These are phyloP conservation scores for Candida nitratophila DNA, from an alignment of 805 yeast genomes.

Conservation along the genomic window DNA sequence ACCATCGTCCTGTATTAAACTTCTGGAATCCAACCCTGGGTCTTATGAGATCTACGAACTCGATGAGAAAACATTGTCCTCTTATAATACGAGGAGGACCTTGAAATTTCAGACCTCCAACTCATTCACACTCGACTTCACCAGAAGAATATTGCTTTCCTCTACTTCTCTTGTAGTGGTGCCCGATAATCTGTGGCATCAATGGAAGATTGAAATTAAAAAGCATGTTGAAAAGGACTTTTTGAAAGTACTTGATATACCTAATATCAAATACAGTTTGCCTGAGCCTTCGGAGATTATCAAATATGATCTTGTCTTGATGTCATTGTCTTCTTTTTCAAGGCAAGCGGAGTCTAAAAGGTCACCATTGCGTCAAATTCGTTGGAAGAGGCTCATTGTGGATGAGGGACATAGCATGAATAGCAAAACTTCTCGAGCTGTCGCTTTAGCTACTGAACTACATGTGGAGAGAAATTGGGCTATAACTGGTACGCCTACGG, in stretches of 20 bases:
- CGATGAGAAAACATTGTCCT: neutral
- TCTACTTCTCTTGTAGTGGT: slow-evolving; percentile 52
- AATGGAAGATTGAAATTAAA: slow-evolving; percentile 53
- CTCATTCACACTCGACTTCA: too few species aligned
- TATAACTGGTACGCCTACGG: slow-evolving; percentile 71
- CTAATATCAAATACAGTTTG: slow-evolving; percentile 8
- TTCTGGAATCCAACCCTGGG: slow-evolving; percentile 35
- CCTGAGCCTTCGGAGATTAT: slow-evolving; percentile 31
- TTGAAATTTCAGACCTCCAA: neutral
- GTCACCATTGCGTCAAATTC: slow-evolving; percentile 34
- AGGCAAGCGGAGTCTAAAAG: slow-evolving; percentile 27
- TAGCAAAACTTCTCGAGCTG: slow-evolving; percentile 43
- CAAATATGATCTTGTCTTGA: slow-evolving; percentile 44
- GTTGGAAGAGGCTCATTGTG: slow-evolving; percentile 66
- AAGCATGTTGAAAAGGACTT: slow-evolving; percentile 42
- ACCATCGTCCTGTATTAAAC: slow-evolving; percentile 34
- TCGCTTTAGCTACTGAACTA: slow-evolving; percentile 39
- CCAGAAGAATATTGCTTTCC: slow-evolving; percentile 29
- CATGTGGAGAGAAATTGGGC: slow-evolving; percentile 63
- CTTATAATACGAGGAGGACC: slow-evolving; percentile 5
- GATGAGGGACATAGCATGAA: slow-evolving; percentile 71
- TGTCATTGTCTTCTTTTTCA: slow-evolving; percentile 41
- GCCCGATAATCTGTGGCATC: slow-evolving; percentile 62
- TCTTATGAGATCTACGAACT: slow-evolving; percentile 27
- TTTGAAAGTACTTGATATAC: slow-evolving; percentile 29